Conservation (phyloP, 306 rosid genomes). For the Cucumis hystrix region DNA sequence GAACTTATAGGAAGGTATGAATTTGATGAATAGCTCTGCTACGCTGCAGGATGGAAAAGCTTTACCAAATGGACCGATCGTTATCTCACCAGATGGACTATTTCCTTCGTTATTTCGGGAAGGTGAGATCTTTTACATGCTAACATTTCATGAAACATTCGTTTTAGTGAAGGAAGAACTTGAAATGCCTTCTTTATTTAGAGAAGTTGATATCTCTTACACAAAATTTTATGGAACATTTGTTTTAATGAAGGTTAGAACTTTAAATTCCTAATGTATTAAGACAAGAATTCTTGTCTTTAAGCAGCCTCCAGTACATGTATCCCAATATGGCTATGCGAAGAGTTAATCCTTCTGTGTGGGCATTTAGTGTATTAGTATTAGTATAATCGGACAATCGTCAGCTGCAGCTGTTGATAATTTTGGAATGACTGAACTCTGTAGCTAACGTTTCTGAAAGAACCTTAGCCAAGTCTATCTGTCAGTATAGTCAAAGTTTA, state of each 20-base stretch:
- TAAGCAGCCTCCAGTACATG: background rate
- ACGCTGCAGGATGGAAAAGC: conserved; percentile 76
- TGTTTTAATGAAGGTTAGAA: background rate
- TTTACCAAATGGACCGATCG: conserved; percentile 84
- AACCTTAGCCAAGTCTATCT: background rate
- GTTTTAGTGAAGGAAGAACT: background rate
- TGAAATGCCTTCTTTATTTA: background rate
- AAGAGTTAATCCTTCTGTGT: background rate
- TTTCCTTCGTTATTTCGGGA: conserved; percentile 87
- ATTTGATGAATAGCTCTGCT: conserved; percentile 5
- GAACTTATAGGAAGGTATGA: background rate
- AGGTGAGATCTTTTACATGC: conserved; percentile 33
- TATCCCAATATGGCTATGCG: background rate
- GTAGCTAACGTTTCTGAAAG: background rate
- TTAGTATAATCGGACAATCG: background rate
- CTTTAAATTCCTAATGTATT: background rate
- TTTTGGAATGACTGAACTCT: background rate
- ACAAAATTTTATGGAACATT: no score
- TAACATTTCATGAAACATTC: background rate
- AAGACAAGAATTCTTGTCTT: background rate
- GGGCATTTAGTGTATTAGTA: background rate
- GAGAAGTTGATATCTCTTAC: no score
- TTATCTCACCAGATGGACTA: conserved; percentile 95
- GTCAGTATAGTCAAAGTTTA: background rate
- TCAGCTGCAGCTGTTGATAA: background rate